Base-by-base conservation (phyloP, 768 basidiomycete genomes). In the Termitomyces sp. region DNA sequence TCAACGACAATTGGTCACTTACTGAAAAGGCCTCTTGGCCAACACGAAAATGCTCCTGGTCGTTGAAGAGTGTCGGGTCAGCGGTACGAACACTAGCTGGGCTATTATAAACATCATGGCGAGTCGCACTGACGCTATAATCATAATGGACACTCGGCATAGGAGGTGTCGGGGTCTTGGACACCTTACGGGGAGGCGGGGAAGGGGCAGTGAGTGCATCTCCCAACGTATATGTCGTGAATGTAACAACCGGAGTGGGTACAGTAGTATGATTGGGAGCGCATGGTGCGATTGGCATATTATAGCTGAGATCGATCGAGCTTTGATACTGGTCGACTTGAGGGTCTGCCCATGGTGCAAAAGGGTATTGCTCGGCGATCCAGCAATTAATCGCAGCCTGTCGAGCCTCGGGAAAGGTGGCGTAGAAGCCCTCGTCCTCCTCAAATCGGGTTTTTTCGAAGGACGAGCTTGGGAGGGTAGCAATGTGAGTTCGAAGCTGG, bases 401-500 rank as follows among this genome's bases (percentile, higher is more conserved):
- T 6, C 58, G 53, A 6, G 65, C 63, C 18, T 50, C 50, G 0
- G 59, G 65, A 22, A 66, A 66, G 12, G 47, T 57, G n/a, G 57
- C 53, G 54, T 66, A 66, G 50, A 64, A 64, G 2, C 40, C 16
- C 18, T 62, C 59, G 43, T 66, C 65, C 4, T 61, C 55, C 26
- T 62, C 56, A 10, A 64, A 58, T 48, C 59, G 53, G 8, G 58
- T 61, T 26, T 57, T 57, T n/a, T 58, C 59, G 26, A 62, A 66
- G 3, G 57, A 60, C 0, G 49, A 58, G 2, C 50, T 30, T 1
- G 56, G 40, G 1, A 57, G 56, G 4, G 13, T 30, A 1, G 47
- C 51, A 18, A 58, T 20, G 43, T 48, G 8, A 16, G 42, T 42
- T 14, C 49, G 60, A 42, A 57, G 38, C 56, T 56, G 32, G 13